Base-by-base conservation (phyloP, 2,329 filamentous ascomycete species). In the Cladophialophora chaetospira region DNA sequence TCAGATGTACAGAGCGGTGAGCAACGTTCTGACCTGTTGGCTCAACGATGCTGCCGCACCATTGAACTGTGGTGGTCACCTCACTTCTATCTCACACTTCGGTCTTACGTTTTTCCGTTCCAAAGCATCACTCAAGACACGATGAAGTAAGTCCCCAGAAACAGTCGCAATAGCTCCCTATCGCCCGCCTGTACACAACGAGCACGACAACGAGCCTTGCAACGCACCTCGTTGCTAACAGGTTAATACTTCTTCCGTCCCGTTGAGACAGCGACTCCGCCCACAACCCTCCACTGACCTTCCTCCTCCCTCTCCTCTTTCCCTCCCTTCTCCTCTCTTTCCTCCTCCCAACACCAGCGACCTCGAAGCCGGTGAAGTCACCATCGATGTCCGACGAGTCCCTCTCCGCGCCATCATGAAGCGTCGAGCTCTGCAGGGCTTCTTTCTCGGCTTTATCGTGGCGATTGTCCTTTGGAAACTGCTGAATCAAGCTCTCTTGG, bases 401-500 rank as follows among this genome's bases (percentile, higher is more conserved):
- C 35, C 44, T 36, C 45, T 50, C 5, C 50, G 51, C 28, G 17
- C 51, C n/a, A 3, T 45, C 23, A 21, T 48, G 4, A 55, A 46
- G 28, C 35, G 46, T 8, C 43, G 33, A n/a, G 15, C 46, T n/a
- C 10, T 44, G n/a, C 53, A 49, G 11, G n/a, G 25, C 10, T 29
- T 53, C 35, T 10, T 57, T 6, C 19, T 42, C 15, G 43, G 17
- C 21, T 26, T 46, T 17, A 35, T 55, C 6, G 4, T 46, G 8
- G 50, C 38, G 55, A 47, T 61, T 19, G n/a, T 52, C 29, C 15
- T 53, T 2, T 48, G 31, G 45, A 40, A 45, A 11, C 33, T 58
- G 28, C 25, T 36, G 13, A 29, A 29, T 21, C 44, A 46, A 28
- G 33, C 21, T 19, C 13, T 44, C 19, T 31, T 49, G 28, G 58